These are phyloP conservation scores for Magnolia sinica DNA, from an alignment of 164 flowering plant species.

Conservation along the genomic window DNA sequence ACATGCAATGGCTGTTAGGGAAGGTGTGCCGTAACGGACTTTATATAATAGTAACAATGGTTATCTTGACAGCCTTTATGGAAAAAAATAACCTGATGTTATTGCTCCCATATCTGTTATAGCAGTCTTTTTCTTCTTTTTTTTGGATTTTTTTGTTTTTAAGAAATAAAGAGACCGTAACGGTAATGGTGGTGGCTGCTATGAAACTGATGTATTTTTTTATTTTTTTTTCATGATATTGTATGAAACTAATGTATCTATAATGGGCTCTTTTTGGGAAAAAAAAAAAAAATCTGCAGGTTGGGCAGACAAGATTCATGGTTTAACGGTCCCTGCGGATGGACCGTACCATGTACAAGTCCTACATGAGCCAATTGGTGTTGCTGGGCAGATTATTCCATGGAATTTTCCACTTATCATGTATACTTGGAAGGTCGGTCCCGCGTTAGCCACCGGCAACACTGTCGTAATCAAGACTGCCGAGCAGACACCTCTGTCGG, in stretches of 20 bases:
- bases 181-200: no score
- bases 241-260: neutral
- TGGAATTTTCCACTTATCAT: slow-evolving; percentile 81
- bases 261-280: neutral
- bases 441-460: slow-evolving; percentile 84
- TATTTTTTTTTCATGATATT: neutral
- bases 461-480: slow-evolving; percentile 72
- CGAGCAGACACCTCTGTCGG: slow-evolving; percentile 87
- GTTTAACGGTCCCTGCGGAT: slow-evolving; percentile 84
- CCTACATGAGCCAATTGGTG: slow-evolving; percentile 87
- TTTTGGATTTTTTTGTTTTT: no score
- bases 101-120: no score
- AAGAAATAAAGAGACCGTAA: no score
- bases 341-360: slow-evolving; percentile 63
- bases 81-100: no score
- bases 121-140: no score
- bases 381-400: slow-evolving; percentile 85
- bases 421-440: slow-evolving; percentile 91
- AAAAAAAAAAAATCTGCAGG: slow-evolving; percentile 35
- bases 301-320: slow-evolving; percentile 92
- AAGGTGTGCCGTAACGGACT: no score
- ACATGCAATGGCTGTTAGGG: no score
- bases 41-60: no score
- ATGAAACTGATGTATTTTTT: no score
- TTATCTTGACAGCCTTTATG: no score